A percentile compares a stretch with the other conserved stretches of the same genome.
Evolutionary conservation across 441 rosid species (phyloP).

Genomic region (Populus trichocarpa): DNA sequence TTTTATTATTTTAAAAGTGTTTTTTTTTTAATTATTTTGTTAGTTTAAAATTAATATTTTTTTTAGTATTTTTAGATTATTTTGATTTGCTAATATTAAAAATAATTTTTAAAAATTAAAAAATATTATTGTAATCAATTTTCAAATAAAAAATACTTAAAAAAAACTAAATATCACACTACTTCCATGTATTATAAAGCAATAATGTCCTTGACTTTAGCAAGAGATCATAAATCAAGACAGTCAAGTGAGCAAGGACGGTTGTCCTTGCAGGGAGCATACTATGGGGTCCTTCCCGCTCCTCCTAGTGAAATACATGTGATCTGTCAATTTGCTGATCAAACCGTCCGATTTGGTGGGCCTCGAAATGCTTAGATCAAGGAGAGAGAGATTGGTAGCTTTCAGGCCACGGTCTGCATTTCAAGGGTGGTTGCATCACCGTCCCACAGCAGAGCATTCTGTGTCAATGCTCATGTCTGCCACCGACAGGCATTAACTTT

Average conservation of each 20-base stretch:
- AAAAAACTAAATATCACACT: too few relatives aligned
- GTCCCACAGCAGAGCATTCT: not conserved
- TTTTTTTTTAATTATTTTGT: too few relatives aligned
- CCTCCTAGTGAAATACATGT: not conserved
- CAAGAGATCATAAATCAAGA: not conserved
- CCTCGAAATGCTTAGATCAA: not conserved
- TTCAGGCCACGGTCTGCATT: not conserved
- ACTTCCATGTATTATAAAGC: too few relatives aligned
- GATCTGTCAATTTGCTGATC: conserved; percentile 19
- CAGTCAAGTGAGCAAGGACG: not conserved
- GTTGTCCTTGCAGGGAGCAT: not conserved
- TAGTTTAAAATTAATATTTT: too few relatives aligned
- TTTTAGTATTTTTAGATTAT: too few relatives aligned
- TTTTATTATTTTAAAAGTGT: too few relatives aligned
- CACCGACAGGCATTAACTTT: conserved; percentile 11
- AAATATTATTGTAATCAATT: too few relatives aligned
- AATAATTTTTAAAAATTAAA: too few relatives aligned
- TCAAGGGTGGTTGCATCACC: not conserved
- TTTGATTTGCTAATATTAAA: too few relatives aligned
- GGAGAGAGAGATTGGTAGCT: not conserved
- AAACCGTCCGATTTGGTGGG: conserved; percentile 9
- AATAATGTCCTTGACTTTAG: too few relatives aligned
- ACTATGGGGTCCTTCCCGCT: not conserved
- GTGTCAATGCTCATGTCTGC: not conserved
- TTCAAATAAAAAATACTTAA: too few relatives aligned